Evolutionary conservation across 106 monocot genomes (phyloP), one percentile per base, ranked within the genome.

Genomic region (Dendrobium catenatum): DNA sequence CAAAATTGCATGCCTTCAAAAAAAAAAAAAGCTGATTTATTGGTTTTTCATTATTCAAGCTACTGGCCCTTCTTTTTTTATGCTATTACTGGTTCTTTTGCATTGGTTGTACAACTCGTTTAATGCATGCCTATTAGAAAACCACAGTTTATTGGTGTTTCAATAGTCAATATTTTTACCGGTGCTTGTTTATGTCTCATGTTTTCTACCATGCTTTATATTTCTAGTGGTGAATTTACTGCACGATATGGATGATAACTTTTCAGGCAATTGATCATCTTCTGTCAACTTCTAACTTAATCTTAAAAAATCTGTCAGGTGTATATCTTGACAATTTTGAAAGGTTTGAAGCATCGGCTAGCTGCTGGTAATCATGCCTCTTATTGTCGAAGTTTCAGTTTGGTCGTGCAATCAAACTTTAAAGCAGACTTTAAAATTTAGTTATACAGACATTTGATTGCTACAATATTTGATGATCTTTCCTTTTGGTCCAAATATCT

Each of bases 291-390:
- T 61, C 41, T 83, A 56, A 76, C 75, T 22, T 48, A 10, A 68
- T 37, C 79, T 84, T 74, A n/a, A 79, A 79, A 37, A 43, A 73
- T 80, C 9, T 87, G 31, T 11, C 89, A 97, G 96, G 94, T 97
- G 2, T 92, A 89, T 77, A 55, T 97, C 66, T 87, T 97, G 70
- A 91, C 89, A 80, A 85, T 88, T 41, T 82, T 97, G 81, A 97
- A 94, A 88, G 89, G 86, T 80, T 87, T 97, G 83, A 97, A 92
- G 90, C 87, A 97, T 87, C 92, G 96, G 55, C 87, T 94, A 58
- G 96, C 96, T 83, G 92, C 94, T 82, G 96, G 96, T 97, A 88
- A 87, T 81, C 41, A 51, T 3, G 51, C 51, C 51, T 51, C 0
- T 51, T 51, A 3, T 15, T 51, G 10, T 51, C 51, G 1, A 51